Evolutionary conservation across 2,329 filamentous ascomycete species (phyloP).

Genomic region (Phialemonium atrogriseum): DNA sequence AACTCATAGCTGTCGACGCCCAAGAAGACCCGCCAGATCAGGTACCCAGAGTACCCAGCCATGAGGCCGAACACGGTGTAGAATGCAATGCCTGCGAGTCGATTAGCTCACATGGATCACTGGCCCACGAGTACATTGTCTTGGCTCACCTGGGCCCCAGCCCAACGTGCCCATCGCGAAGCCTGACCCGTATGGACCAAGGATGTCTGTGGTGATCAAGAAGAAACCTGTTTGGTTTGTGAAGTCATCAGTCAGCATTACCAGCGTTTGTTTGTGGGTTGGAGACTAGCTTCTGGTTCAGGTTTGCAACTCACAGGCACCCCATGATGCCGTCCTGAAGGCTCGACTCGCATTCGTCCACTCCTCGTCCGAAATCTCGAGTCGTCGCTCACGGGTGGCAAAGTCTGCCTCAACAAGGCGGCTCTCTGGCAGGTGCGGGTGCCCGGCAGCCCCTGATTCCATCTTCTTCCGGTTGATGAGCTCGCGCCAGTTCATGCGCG

Average conservation of each 20-base stretch:
- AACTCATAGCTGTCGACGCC: constrained; percentile 38
- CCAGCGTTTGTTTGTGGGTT: no score
- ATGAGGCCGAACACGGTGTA: constrained; percentile 35
- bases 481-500: background rate
- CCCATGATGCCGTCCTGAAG: constrained; percentile 5
- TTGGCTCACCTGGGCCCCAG: constrained; percentile 13
- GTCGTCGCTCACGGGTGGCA: constrained; percentile 4
- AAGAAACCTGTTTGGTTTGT: constrained; percentile 41
- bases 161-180: constrained; percentile 19
- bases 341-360: constrained; percentile 7
- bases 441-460: background rate
- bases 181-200: constrained; percentile 32
- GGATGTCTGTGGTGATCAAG: constrained; percentile 39
- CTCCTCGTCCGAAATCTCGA: constrained; percentile 1
- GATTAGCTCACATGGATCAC: constrained; percentile 27
- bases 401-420: background rate
- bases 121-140: constrained; percentile 2
- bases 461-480: constrained; percentile 2
- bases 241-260: no score
- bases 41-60: constrained; percentile 33
- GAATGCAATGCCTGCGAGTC: constrained; percentile 35
- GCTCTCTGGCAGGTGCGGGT: background rate
- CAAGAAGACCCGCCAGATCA: constrained; percentile 36
- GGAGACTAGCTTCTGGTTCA: no score
- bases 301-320: no score